Percentiles rank a stretch among this genome's conserved stretches.
phyloP scores from a whole-genome alignment of 1,284 basidiomycete genomes.

The Phenoliferia sp. region DNA sequence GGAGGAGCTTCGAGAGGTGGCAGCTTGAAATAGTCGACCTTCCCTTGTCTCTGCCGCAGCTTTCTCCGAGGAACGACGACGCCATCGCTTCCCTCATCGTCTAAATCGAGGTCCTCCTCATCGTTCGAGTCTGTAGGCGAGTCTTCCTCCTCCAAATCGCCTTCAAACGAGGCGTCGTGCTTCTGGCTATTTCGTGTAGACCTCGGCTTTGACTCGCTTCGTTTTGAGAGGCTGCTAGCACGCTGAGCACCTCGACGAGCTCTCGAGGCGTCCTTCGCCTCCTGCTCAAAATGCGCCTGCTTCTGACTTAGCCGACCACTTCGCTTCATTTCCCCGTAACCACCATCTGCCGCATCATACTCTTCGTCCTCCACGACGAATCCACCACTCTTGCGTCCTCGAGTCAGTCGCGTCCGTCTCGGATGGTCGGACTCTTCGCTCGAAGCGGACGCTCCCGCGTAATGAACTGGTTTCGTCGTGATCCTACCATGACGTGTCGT shows the following conservation, averaged over 20 bases:
- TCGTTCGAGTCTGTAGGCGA: neutral
- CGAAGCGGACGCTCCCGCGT: conserved; percentile 11
- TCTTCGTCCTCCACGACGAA: conserved; percentile 28
- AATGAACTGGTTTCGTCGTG: conserved; percentile 13
- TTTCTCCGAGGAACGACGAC: conserved; percentile 36
- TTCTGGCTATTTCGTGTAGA: neutral
- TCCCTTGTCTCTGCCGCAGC: conserved; percentile 41
- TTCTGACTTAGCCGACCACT: neutral
- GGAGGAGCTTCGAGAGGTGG: conserved; percentile 12
- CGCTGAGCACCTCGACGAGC: neutral
- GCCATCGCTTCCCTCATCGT: conserved; percentile 31
- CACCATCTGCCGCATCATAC: conserved; percentile 19
- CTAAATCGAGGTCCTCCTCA: conserved; percentile 17
- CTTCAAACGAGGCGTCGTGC: conserved; percentile 2
- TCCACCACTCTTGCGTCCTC: conserved; percentile 1
- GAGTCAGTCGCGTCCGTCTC: conserved; percentile 1
- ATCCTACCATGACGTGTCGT: conserved; percentile 16
- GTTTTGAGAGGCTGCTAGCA: neutral
- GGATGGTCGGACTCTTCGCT: conserved; percentile 33
- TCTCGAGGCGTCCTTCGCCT: neutral
- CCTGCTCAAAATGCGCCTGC: neutral
- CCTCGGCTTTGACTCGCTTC: neutral
- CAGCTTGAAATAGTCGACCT: conserved; percentile 29
- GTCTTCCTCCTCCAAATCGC: neutral
- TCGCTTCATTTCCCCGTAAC: conserved; percentile 11